Base-by-base conservation (phyloP, 2,329 filamentous ascomycete species). In the Ophiostoma novo-ulmi region DNA sequence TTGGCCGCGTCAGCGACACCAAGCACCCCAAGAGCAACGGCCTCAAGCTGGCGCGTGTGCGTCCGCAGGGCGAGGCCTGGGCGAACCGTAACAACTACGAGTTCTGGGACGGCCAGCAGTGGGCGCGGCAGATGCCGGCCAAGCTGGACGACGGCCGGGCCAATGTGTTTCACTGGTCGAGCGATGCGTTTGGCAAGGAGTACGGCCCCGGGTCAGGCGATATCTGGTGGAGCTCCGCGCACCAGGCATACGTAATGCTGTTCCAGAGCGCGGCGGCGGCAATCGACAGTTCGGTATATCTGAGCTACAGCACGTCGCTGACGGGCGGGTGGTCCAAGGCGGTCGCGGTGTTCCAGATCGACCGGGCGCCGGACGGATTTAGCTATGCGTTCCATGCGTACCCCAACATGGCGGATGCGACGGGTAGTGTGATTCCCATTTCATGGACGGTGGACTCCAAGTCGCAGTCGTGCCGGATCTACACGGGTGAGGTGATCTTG, bases 331-430 rank as follows among this genome's bases (percentile, higher is more conserved):
- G 73, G 73, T 73, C 72, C 2, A 41, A 22, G 44, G 61, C 72
- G 3, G 52, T n/a, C 35, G 11, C 39, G 38, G 70, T 74, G 44
- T 74, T 55, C 64, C 67, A 71, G 68, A 64, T 74, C 20, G 72
- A 71, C 41, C 70, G 65, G 1, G 65, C 55, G 5, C 4, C 63
- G 2, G 73, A 74, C 55, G 73, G 73, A 35, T 74, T 55, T 65
- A 74, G 71, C 64, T 74, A 74, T 41, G 69, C 68, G 11, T 73
- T 74, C 31, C 73, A 74, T 31, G 73, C 72, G 11, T 73, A 74
- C 48, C 70, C 73, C 14, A 70, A 71, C 63, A 72, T 74, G 71
- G 65, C 72, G 70, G 70, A 72, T 14, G 69, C 71, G n/a, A 69
- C 66, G 5, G 71, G 72, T 2, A 68, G 41, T 5, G 44, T 39